These are phyloP conservation scores for Aspergillus arachidicola DNA, from an alignment of 2,329 filamentous ascomycete genomes.

Conservation along the genomic window DNA sequence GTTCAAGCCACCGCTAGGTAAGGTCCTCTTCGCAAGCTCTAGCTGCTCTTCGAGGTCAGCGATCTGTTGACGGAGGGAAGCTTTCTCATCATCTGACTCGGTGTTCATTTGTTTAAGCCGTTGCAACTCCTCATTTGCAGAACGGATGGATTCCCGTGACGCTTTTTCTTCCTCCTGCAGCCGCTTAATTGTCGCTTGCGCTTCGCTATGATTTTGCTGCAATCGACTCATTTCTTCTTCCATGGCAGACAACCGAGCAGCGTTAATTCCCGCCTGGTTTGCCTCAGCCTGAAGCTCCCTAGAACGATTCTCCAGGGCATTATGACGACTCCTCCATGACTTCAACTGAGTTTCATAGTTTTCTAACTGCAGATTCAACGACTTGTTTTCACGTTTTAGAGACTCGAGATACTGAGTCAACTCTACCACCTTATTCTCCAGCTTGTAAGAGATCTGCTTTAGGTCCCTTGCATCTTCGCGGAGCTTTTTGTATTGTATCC, in stretches of 20 bases:
- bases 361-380: conserved; percentile 81
- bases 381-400: conserved; percentile 94
- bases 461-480: conserved; percentile 96
- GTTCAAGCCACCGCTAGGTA: conserved; percentile 66
- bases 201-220: conserved; percentile 86
- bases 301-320: conserved; percentile 81
- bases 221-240: conserved; percentile 95
- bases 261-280: conserved; percentile 95
- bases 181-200: conserved; percentile 84
- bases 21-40: conserved; percentile 78
- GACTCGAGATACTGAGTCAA: conserved; percentile 90
- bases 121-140: conserved; percentile 80
- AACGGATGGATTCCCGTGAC: conserved; percentile 78
- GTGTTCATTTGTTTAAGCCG: conserved; percentile 73
- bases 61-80: conserved; percentile 82
- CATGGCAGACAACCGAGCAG: conserved; percentile 85
- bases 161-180: conserved; percentile 92
- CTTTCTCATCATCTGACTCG: conserved; percentile 81
- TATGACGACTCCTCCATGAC: conserved; percentile 92
- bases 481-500: conserved; percentile 82
- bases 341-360: conserved; percentile 96
- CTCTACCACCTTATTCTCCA: conserved; percentile 99
- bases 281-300: conserved; percentile 96
- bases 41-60: conserved; percentile 89
- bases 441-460: conserved; percentile 98